These are phyloP conservation scores for Diospyros kaki DNA, from an alignment of 148 eudicot genomes.

Conservation along the genomic window DNA sequence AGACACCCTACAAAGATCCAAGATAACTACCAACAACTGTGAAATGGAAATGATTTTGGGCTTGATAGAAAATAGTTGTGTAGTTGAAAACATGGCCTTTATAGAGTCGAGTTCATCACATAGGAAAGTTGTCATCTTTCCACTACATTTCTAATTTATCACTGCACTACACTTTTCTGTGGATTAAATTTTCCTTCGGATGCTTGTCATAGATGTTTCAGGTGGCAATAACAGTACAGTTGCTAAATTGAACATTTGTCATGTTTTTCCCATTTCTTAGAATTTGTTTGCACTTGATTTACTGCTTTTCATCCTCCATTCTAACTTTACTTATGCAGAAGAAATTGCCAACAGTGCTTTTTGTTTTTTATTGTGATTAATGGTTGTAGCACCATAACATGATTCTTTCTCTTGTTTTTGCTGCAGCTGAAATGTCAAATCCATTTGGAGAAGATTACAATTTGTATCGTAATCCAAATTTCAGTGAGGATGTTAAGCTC, in stretches of 20 bases:
- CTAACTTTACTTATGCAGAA: background rate
- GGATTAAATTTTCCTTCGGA: background rate
- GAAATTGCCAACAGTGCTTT: background rate
- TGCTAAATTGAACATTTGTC: no score
- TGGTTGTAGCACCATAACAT: background rate
- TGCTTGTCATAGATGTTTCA: background rate
- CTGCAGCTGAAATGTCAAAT: constrained; percentile 67
- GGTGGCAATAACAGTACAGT: no score
- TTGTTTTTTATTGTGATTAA: background rate
- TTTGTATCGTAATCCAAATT: constrained; percentile 56
- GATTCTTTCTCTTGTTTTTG: constrained; percentile 6
- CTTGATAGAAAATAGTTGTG: no score
- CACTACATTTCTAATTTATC: background rate
- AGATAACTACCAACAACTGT: background rate
- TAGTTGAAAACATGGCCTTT: background rate
- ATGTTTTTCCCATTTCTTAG: background rate
- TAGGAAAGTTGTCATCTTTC: background rate
- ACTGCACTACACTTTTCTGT: no score
- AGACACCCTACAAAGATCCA: background rate
- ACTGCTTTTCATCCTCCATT: background rate
- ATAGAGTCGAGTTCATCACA: background rate
- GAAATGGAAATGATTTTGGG: background rate
- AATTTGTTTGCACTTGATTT: background rate
- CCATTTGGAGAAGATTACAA: constrained; percentile 21
- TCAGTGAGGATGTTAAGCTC: constrained; percentile 33